Evolutionary conservation across 371 early-diverging fungal species (phyloP).

Genomic region (Saksenaea oblongispora): DNA sequence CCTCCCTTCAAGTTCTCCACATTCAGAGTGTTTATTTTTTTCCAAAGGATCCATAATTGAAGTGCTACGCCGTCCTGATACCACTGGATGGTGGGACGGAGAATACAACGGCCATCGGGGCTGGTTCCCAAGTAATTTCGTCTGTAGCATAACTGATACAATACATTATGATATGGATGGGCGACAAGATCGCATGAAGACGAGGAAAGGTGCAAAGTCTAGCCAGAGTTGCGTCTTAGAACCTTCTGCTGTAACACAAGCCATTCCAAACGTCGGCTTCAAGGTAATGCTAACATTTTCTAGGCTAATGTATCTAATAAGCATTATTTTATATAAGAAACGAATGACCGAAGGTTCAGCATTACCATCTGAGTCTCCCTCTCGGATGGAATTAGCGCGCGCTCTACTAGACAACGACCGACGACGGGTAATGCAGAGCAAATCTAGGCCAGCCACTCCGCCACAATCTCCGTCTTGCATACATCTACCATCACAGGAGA

Average conservation of each 20-base stretch:
- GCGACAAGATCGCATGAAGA: neutral
- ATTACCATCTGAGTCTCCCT: neutral
- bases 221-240: neutral
- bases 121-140: constrained; percentile 57
- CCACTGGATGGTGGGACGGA: constrained; percentile 60
- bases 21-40: constrained; percentile 42
- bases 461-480: constrained; percentile 1
- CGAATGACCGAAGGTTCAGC: neutral
- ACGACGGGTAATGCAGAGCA: constrained; percentile 9
- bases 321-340: neutral
- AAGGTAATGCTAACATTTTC: neutral
- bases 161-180: constrained; percentile 13
- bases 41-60: constrained; percentile 53
- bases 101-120: constrained; percentile 42
- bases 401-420: constrained; percentile 36
- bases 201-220: neutral
- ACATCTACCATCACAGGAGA: constrained; percentile 1
- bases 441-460: constrained; percentile 8
- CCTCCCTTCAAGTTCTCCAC: constrained; percentile 39
- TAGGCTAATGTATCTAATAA: neutral
- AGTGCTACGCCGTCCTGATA: constrained; percentile 41
- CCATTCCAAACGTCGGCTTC: neutral
- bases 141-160: constrained; percentile 46
- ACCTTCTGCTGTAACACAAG: neutral
- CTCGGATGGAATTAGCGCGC: constrained; percentile 34